phyloP scores from a whole-genome alignment of 345 rosid species.

The Turnera subulata region DNA sequence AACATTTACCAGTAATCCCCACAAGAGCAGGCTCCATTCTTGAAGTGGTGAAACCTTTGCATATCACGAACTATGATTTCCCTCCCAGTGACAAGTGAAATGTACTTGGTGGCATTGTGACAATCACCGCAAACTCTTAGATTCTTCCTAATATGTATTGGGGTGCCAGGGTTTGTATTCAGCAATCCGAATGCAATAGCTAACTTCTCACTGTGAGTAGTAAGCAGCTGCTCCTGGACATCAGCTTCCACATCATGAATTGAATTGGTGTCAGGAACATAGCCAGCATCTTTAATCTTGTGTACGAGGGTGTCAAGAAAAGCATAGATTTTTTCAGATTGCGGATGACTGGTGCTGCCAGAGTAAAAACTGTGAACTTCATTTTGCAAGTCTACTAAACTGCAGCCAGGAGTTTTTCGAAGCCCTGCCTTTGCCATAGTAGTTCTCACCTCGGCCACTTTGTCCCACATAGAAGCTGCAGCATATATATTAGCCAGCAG shows the following conservation, averaged over 20 bases:
- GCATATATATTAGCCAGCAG: constrained; percentile 31
- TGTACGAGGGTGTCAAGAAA: constrained; percentile 21
- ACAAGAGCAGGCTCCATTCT: constrained; percentile 27
- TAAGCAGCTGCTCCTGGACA: constrained; percentile 26
- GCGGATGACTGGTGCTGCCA: constrained; percentile 26
- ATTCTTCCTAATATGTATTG: constrained; percentile 29
- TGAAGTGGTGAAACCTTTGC: constrained; percentile 34
- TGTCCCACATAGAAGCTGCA: constrained; percentile 28
- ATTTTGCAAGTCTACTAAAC: constrained; percentile 23
- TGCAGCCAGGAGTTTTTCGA: constrained; percentile 31
- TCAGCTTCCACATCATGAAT: constrained; percentile 30
- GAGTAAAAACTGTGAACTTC: constrained; percentile 29
- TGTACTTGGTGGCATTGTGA: constrained; percentile 28
- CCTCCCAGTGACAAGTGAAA: constrained; percentile 22
- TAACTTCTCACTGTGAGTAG: constrained; percentile 31
- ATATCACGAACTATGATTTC: constrained; percentile 32
- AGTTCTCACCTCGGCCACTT: constrained; percentile 25
- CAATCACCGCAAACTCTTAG: constrained; percentile 33
- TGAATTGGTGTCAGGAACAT: constrained; percentile 25
- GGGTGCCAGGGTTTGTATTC: constrained; percentile 20
- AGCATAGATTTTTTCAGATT: constrained; percentile 18
- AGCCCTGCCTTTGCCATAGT: constrained; percentile 27
- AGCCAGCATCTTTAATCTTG: constrained; percentile 27
- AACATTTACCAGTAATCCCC: constrained; percentile 28
- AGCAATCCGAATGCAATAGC: constrained; percentile 30